phyloP scores from a whole-genome alignment of 2,329 filamentous ascomycete genomes.

The Epichloe sp. region DNA sequence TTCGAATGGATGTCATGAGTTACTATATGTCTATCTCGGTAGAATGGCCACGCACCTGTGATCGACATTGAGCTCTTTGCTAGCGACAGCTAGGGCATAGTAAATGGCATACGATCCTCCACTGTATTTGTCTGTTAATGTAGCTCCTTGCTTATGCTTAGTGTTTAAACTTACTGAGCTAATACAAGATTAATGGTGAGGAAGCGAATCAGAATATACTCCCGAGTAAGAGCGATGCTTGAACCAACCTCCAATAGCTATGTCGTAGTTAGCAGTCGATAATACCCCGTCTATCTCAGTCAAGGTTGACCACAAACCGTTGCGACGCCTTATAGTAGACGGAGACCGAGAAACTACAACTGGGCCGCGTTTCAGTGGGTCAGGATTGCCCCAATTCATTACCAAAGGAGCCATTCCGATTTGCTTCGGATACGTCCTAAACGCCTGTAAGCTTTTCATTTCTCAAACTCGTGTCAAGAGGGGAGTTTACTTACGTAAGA shows the following conservation, averaged over 20 bases:
- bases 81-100: slow-evolving; percentile 83
- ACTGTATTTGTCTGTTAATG: slow-evolving; percentile 10
- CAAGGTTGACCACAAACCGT: slow-evolving; percentile 41
- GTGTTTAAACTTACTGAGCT: slow-evolving; percentile 22
- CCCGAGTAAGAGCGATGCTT: not conserved
- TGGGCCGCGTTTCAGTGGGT: slow-evolving; percentile 65
- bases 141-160: not conserved
- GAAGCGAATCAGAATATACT: not conserved
- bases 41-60: slow-evolving; percentile 40
- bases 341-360: slow-evolving; percentile 72
- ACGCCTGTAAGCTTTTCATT: slow-evolving; percentile 1
- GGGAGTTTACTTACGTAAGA: slow-evolving; percentile 30
- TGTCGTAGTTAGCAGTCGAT: not conserved
- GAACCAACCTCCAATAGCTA: slow-evolving; percentile 44
- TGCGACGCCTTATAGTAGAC: slow-evolving; percentile 66
- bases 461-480: not conserved
- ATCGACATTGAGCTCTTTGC: slow-evolving; percentile 72
- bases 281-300: not conserved
- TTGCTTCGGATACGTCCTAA: slow-evolving; percentile 77
- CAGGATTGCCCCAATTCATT: slow-evolving; percentile 74
- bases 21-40: slow-evolving; percentile 5
- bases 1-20: not conserved
- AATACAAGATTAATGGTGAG: not conserved
- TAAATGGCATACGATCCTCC: slow-evolving; percentile 95
- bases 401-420: slow-evolving; percentile 85